Conservation (phyloP, 352 stramenopile species). For the Pythium apleroticum region DNA sequence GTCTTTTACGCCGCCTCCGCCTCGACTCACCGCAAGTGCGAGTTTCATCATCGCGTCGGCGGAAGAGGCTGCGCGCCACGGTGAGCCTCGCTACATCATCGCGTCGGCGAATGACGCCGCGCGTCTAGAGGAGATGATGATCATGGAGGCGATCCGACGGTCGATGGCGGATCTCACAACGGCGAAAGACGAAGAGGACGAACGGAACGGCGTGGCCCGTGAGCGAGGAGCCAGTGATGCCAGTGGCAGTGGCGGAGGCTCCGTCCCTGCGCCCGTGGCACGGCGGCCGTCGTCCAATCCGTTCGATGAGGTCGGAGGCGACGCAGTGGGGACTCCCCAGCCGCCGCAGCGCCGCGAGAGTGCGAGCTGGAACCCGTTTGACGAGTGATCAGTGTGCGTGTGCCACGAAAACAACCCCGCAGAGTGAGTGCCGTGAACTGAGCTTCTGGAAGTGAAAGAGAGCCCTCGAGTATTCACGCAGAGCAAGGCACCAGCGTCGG, state of each 20-base stretch:
- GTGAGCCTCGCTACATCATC: constrained; percentile 28
- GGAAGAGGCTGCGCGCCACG: constrained; percentile 25
- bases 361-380: constrained; percentile 25
- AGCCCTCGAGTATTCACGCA: background rate
- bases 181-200: constrained; percentile 34
- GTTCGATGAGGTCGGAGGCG: constrained; percentile 11
- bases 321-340: background rate
- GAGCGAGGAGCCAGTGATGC: background rate
- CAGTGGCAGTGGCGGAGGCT: background rate
- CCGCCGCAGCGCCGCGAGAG: constrained; percentile 16
- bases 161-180: constrained; percentile 67
- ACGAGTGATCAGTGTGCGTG: constrained; percentile 19
- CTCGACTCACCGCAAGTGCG: background rate
- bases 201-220: background rate
- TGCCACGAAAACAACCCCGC: constrained; percentile 12
- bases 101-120: constrained; percentile 52
- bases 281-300: constrained; percentile 28
- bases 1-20: constrained; percentile 3
- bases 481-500: background rate
- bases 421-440: background rate
- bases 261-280: background rate
- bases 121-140: constrained; percentile 76
- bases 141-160: constrained; percentile 79
- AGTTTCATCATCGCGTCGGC: constrained; percentile 28
- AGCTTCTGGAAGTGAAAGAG: background rate